Conservation (phyloP, 176 grass and related monocot species). For the bread wheat (Triticum aestivum) region IWGSC_CS_RefSeq_v2.1 NC_057795.1:630067553-630068052, state of each 20-base stretch:
- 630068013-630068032: background rate
- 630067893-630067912: too few species aligned
- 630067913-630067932: too few species aligned
- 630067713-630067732: too few species aligned
- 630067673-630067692: background rate
- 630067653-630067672: background rate
- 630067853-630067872: background rate
- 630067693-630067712: too few species aligned
- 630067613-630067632: background rate
- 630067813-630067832: background rate
- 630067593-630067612: background rate
- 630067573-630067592: background rate
- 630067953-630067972: background rate
- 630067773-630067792: background rate
- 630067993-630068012: background rate
- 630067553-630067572: background rate
- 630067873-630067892: too few species aligned
- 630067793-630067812: background rate
- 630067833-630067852: background rate
- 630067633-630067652: background rate
- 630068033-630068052: background rate
- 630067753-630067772: too few species aligned
- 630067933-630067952: background rate
- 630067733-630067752: rapidly evolving
- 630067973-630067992: background rate